Conservation (phyloP, 352 stramenopile genomes). For the Globisporangium heterothallicum region DNA sequence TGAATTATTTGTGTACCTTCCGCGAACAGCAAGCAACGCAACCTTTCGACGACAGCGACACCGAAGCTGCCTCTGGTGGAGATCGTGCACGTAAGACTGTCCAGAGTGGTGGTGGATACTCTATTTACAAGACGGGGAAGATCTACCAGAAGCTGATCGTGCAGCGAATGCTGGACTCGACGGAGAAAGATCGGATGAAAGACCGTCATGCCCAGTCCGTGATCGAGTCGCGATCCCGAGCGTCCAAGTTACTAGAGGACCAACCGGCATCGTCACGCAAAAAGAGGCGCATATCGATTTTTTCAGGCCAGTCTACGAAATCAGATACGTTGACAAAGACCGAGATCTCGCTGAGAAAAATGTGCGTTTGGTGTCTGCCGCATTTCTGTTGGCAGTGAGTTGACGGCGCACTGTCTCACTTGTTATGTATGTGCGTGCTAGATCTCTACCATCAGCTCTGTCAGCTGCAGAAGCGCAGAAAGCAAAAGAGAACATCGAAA, state of each 20-base stretch:
- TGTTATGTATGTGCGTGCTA: background rate
- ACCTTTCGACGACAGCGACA: background rate
- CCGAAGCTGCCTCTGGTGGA: background rate
- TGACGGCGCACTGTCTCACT: background rate
- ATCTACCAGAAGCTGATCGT: slow-evolving; percentile 82
- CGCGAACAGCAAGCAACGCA: slow-evolving; percentile 7
- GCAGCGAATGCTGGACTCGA: slow-evolving; percentile 67
- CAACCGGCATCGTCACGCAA: slow-evolving; percentile 2
- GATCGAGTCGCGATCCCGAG: slow-evolving; percentile 55
- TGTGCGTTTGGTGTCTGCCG: slow-evolving; percentile 13
- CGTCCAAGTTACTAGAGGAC: slow-evolving; percentile 56
- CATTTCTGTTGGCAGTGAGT: background rate
- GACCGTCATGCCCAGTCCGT: slow-evolving; percentile 74
- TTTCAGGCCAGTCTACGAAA: slow-evolving; percentile 11
- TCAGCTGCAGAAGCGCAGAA: slow-evolving; percentile 25
- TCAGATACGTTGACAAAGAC: slow-evolving; percentile 5
- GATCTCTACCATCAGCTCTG: slow-evolving; percentile 28
- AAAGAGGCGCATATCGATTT: slow-evolving; percentile 9
- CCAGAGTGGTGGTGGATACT: slow-evolving; percentile 24
- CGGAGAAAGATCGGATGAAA: slow-evolving; percentile 79
- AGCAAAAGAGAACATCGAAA: slow-evolving; percentile 33
- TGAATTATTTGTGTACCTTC: slow-evolving; percentile 68
- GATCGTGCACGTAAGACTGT: background rate
- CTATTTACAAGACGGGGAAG: slow-evolving; percentile 47
- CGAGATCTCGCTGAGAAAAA: background rate